Conservation (phyloP, 148 eudicot genomes). For the Rhododendron henanense region DNA sequence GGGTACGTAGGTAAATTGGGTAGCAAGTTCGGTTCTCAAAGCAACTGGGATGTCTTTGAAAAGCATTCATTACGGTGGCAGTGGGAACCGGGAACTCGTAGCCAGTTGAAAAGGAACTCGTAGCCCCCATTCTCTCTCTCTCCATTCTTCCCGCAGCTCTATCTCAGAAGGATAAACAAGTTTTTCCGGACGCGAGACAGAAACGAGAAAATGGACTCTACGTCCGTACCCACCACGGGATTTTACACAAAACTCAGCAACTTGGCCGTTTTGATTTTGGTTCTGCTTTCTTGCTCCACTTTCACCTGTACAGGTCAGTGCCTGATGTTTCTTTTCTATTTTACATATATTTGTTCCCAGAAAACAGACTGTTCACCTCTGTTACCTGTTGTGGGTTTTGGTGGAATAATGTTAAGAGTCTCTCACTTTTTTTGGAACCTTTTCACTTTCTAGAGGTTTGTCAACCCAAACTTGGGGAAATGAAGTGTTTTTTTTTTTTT, state of each 20-base stretch:
- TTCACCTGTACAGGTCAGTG: conserved; percentile 33
- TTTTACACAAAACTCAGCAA: conserved; percentile 11
- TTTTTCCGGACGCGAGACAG: background rate
- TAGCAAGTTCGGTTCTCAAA: background rate
- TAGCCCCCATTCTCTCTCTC: background rate
- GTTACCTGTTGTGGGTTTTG: conserved; percentile 3
- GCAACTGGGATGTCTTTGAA: background rate
- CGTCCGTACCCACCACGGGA: conserved; percentile 12
- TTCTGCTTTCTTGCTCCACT: conserved; percentile 14
- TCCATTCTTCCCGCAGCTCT: background rate
- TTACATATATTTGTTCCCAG: background rate
- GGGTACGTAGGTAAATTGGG: background rate
- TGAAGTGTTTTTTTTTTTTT: background rate
- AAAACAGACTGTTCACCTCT: background rate
- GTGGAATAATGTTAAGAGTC: background rate
- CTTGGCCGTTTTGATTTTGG: conserved; percentile 18
- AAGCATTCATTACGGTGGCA: background rate
- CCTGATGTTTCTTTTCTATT: background rate
- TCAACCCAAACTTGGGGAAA: background rate
- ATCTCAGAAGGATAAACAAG: too few relatives aligned
- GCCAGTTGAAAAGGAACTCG: background rate
- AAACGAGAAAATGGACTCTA: conserved; percentile 29
- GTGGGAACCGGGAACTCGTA: background rate
- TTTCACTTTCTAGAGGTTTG: background rate
- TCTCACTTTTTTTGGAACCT: background rate